Percentiles rank a stretch among this genome's conserved stretches.
Conservation (phyloP, 306 rosid species). For the Arachis hypogaea region DNA sequence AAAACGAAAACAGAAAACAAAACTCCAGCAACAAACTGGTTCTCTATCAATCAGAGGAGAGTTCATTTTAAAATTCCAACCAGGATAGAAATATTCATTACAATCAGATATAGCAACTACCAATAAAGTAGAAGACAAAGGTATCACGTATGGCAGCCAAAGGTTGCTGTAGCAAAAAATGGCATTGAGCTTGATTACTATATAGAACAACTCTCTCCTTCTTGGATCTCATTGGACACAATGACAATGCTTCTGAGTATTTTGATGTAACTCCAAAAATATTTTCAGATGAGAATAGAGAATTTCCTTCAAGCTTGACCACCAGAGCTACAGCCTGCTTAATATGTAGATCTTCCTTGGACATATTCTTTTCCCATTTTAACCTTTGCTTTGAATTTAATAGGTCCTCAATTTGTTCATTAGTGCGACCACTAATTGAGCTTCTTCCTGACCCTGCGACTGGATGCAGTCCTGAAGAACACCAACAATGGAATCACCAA, state of each 20-base stretch:
- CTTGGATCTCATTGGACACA: constrained; percentile 95
- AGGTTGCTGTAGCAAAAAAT: constrained; percentile 90
- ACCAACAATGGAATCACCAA: constrained; percentile 79
- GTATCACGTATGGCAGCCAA: constrained; percentile 95
- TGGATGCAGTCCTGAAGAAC: constrained; percentile 90
- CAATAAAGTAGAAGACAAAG: constrained; percentile 22
- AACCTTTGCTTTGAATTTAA: no score
- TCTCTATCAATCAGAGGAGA: constrained; percentile 1
- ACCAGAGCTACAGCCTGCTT: no score
- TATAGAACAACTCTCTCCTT: constrained; percentile 48
- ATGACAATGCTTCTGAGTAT: constrained; percentile 89
- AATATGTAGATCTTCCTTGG: no score
- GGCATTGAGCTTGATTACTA: constrained; percentile 95
- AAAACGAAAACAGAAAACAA: background rate
- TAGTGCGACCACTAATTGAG: constrained; percentile 56
- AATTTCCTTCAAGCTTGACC: constrained; percentile 72
- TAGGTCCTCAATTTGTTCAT: constrained; percentile 66
- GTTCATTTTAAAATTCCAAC: constrained; percentile 2
- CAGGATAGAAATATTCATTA: constrained; percentile 18
- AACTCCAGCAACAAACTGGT: background rate
- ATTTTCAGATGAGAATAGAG: constrained; percentile 89
- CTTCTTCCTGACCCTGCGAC: constrained; percentile 78
- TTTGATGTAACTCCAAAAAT: constrained; percentile 91
- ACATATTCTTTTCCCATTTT: no score
- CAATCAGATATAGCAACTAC: background rate